phyloP scores from a whole-genome alignment of 176 grass and related monocot genomes.

The Metroxylon sagu region DNA sequence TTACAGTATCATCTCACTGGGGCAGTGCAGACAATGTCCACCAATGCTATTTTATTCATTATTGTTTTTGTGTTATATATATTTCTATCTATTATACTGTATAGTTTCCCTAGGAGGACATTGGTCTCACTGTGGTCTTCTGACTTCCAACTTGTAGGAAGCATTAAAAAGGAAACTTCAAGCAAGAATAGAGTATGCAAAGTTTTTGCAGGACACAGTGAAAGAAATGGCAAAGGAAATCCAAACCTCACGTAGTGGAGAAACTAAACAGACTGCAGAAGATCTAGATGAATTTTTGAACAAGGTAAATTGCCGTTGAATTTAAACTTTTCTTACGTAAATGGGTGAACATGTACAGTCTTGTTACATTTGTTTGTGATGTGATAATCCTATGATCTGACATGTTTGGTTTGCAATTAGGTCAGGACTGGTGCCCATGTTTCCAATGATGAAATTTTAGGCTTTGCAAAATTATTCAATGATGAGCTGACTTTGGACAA shows the following conservation, averaged over 20 bases:
- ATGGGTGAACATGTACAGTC: not conserved
- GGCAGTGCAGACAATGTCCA: too few species aligned
- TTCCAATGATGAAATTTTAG: slow-evolving; percentile 92
- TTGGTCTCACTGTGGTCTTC: slow-evolving; percentile 5
- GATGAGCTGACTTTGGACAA: slow-evolving; percentile 97
- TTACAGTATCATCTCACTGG: too few species aligned
- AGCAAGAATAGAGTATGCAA: slow-evolving; percentile 93
- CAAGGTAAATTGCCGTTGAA: slow-evolving; percentile 34
- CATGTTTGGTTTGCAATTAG: slow-evolving; percentile 41
- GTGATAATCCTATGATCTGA: slow-evolving; percentile 28
- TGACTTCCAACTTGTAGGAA: slow-evolving; percentile 42
- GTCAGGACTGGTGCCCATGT: slow-evolving; percentile 81
- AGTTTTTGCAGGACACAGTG: slow-evolving; percentile 85
- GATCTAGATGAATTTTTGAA: slow-evolving; percentile 83
- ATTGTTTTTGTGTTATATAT: not conserved
- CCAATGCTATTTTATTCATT: too few species aligned
- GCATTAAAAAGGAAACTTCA: slow-evolving; percentile 75
- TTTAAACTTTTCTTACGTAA: slow-evolving; percentile 11
- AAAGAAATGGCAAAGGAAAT: slow-evolving; percentile 96
- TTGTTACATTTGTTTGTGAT: slow-evolving; percentile 4
- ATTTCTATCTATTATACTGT: not conserved
- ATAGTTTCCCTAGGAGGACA: too few species aligned
- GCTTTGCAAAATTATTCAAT: slow-evolving; percentile 94
- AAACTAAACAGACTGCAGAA: slow-evolving; percentile 86
- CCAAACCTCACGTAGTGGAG: slow-evolving; percentile 58